phyloP scores from a whole-genome alignment of 495 filamentous ascomycete genomes.

The Penicillium salamii region DNA sequence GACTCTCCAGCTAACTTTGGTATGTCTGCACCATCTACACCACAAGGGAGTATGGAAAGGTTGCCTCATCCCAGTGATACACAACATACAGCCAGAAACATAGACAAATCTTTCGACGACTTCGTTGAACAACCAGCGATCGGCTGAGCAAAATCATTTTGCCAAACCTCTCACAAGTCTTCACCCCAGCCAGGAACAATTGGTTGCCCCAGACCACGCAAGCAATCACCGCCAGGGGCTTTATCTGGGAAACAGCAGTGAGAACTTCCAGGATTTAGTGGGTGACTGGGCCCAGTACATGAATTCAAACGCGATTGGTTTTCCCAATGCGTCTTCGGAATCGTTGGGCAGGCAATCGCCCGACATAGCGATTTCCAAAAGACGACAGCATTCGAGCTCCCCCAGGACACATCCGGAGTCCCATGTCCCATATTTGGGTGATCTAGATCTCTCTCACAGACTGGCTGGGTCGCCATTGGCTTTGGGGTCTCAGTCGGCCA shows the following conservation, averaged over 20 bases:
- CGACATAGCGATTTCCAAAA: slow-evolving; percentile 28
- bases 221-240: not conserved
- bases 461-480: slow-evolving; percentile 26
- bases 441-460: slow-evolving; percentile 32
- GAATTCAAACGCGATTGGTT: slow-evolving; percentile 3
- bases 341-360: slow-evolving; percentile 16
- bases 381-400: slow-evolving; percentile 16
- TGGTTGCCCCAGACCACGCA: not conserved
- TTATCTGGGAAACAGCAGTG: not conserved
- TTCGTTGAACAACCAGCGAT: not conserved
- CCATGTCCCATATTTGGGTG: slow-evolving; percentile 29
- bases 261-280: slow-evolving; percentile 9
- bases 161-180: slow-evolving; percentile 13
- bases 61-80: not conserved
- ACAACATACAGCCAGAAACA: not conserved
- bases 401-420: slow-evolving; percentile 12
- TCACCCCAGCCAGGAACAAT: not conserved
- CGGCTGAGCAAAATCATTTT: not conserved
- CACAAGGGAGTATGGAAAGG: slow-evolving; percentile 5
- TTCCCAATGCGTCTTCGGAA: slow-evolving; percentile 16
- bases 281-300: slow-evolving; percentile 15
- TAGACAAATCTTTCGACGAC: not conserved
- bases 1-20: slow-evolving; percentile 9
- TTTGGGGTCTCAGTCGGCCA: slow-evolving; percentile 22
- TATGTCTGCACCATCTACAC: slow-evolving; percentile 17